These are phyloP conservation scores for Gyromitra esculenta DNA, from an alignment of 2,329 filamentous ascomycete species.

Conservation along the genomic window DNA sequence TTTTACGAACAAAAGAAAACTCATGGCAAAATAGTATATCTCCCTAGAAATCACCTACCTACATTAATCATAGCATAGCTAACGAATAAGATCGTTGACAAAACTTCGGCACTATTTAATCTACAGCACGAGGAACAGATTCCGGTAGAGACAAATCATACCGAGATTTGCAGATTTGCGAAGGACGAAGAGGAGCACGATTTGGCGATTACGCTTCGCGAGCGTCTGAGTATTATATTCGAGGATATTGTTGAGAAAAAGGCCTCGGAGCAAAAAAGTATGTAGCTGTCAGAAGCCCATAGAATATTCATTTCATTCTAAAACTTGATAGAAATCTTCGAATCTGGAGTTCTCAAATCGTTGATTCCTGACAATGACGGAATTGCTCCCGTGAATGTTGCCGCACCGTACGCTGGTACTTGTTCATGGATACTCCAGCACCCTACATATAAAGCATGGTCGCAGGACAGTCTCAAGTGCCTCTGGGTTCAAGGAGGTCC, in stretches of 20 bases:
- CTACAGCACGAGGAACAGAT: conserved; percentile 5
- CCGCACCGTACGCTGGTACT: conserved; percentile 3
- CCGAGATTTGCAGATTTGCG: conserved; percentile 6
- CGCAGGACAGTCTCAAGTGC: neutral
- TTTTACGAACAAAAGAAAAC: conserved; percentile 11
- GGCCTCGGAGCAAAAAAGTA: conserved; percentile 7
- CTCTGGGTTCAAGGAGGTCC: conserved; percentile 27
- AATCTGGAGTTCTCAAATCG: neutral
- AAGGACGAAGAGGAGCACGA: neutral
- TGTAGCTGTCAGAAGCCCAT: conserved; percentile 2
- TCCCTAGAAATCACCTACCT: neutral
- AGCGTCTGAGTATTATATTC: neutral
- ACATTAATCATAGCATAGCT: neutral
- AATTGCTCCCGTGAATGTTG: neutral
- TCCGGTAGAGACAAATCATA: conserved; percentile 10
- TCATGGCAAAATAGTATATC: neutral
- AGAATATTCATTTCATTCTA: neutral
- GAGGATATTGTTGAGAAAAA: neutral
- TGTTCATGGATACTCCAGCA: conserved; percentile 18
- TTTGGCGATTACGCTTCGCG: conserved; percentile 1
- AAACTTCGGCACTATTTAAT: conserved; percentile 3
- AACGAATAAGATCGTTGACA: conserved; percentile 13
- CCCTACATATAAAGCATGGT: conserved; percentile 9
- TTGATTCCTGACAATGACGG: neutral
- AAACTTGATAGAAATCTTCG: conserved; percentile 23